Evolutionary conservation across 2,329 filamentous ascomycete species (phyloP), one percentile per base, ranked within the genome.

Genomic region (Fusarium sacchari): DNA sequence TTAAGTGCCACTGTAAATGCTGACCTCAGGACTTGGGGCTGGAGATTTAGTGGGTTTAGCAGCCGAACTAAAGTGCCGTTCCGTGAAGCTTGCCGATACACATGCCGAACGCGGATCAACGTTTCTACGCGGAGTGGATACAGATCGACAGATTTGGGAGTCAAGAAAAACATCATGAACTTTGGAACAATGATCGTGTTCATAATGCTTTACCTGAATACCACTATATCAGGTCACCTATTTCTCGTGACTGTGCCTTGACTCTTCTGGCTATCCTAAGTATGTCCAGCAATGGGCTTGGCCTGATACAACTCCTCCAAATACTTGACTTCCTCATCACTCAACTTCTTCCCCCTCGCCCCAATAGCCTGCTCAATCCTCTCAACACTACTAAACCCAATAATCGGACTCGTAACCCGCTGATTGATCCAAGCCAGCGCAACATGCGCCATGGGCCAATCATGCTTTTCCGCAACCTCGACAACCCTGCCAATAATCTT

Each of bases 361-460:
- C 40, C 34, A 18, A 75, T 49, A 26, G 72, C 72, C 28, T 74
- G 68, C 7, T 74, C 72, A 18, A 74, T 74, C 30, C 72, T 69
- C 37, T 61, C 72, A 20, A 74, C 28, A 9, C 65, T 74, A 14
- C 72, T 74, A 7, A 74, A 75, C 0, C 72, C 72, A 12, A 74
- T 62, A 13, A 74, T 73, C 0, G 72, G 72, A 17, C 72, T 74
- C 0, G 72, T 58, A 12, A 75, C 34, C 1, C 59, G 46, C 39
- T 75, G 64, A 1, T 56, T 58, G 0, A 75, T 75, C 72, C 72
- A 74, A 0, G 72, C 72, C 34, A 74, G n/a, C 6, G 72, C 57
- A 20, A 74, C 68, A 32, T 74, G 72, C 1, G 72, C 72, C 52
- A 74, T 74, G 7, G 68, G 64, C 72, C 72, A 74, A 0, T 63